Evolutionary conservation across 2,329 filamentous ascomycete species (phyloP).

Genomic region (Colletotrichum magnum): DNA sequence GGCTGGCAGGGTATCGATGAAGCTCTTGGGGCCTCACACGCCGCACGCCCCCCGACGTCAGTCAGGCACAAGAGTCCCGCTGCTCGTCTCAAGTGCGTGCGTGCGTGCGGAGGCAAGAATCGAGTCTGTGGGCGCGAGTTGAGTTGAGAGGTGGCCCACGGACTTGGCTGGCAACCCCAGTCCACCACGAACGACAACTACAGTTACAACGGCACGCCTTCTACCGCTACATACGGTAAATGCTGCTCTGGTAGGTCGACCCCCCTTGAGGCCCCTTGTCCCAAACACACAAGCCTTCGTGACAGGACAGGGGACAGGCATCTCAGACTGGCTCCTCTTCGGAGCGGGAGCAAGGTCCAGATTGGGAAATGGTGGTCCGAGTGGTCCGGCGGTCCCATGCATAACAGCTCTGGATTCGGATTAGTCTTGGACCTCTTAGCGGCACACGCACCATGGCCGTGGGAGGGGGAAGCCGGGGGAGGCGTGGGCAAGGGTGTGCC

Average conservation of each 20-base stretch:
- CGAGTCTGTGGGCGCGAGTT: slow-evolving; percentile 43
- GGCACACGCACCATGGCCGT: slow-evolving; percentile 35
- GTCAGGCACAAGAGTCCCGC: slow-evolving; percentile 49
- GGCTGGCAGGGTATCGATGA: slow-evolving; percentile 46
- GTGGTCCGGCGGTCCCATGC: slow-evolving; percentile 41
- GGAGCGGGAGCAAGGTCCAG: slow-evolving; percentile 46
- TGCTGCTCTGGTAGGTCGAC: slow-evolving; percentile 18
- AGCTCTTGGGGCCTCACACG: slow-evolving; percentile 49
- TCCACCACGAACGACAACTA: slow-evolving; percentile 49
- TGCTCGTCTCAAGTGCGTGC: slow-evolving; percentile 60
- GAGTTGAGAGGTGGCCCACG: slow-evolving; percentile 42
- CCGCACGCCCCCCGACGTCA: slow-evolving; percentile 40
- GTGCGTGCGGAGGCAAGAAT: slow-evolving; percentile 37
- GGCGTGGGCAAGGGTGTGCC: slow-evolving; percentile 26
- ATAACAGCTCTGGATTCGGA: slow-evolving; percentile 41
- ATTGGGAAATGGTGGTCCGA: slow-evolving; percentile 46
- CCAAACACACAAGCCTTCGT: slow-evolving; percentile 49
- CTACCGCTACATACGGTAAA: too few relatives aligned
- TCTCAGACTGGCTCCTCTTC: slow-evolving; percentile 44
- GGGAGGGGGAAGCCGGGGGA: slow-evolving; percentile 30
- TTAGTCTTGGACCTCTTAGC: slow-evolving; percentile 28
- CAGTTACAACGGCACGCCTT: slow-evolving; percentile 31
- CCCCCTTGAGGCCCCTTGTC: slow-evolving; percentile 39
- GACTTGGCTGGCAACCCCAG: slow-evolving; percentile 47
- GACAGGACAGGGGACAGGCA: slow-evolving; percentile 45